Percentiles rank a stretch among this genome's conserved stretches.
phyloP scores from a whole-genome alignment of 2,329 filamentous ascomycete genomes.

The Diplodia intermedia region DNA sequence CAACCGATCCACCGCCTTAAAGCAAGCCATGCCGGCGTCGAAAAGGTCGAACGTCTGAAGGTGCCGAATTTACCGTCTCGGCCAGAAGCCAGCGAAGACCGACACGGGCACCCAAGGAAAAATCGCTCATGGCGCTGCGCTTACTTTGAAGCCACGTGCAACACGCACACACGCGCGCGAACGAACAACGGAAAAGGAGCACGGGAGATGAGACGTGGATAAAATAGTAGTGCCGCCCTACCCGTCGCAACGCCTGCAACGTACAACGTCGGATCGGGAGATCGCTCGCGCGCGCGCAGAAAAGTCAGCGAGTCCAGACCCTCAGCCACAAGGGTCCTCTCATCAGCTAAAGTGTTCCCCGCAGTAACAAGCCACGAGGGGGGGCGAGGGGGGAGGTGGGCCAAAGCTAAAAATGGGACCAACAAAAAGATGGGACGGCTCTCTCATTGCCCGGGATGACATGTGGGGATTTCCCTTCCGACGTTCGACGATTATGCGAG shows the following conservation, averaged over 20 bases:
- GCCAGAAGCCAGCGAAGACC: not conserved
- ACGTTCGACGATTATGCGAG: not conserved
- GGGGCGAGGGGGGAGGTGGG: too few relatives aligned
- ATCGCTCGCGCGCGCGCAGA: not conserved
- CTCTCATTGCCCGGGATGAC: not conserved
- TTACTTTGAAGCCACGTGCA: not conserved
- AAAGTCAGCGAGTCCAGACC: not conserved
- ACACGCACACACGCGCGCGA: not conserved
- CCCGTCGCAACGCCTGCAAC: not conserved
- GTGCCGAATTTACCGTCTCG: constrained; percentile 6
- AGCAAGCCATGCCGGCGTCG: not conserved
- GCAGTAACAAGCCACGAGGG: not conserved
- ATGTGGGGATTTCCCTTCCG: not conserved
- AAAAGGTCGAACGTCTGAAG: constrained; percentile 24
- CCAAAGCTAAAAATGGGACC: not conserved
- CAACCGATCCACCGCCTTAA: not conserved
- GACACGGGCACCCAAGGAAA: not conserved
- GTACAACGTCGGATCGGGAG: too few relatives aligned
- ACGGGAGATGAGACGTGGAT: not conserved
- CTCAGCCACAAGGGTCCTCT: not conserved
- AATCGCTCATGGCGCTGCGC: not conserved
- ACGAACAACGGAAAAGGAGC: not conserved
- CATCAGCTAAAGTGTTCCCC: not conserved
- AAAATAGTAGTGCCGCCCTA: not conserved
- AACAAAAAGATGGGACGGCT: not conserved